A percentile compares a stretch with the other conserved stretches of the same genome.
These are phyloP conservation scores for Fusarium avenaceum DNA, from an alignment of 2,329 filamentous ascomycete genomes.

Conservation along the genomic window DNA sequence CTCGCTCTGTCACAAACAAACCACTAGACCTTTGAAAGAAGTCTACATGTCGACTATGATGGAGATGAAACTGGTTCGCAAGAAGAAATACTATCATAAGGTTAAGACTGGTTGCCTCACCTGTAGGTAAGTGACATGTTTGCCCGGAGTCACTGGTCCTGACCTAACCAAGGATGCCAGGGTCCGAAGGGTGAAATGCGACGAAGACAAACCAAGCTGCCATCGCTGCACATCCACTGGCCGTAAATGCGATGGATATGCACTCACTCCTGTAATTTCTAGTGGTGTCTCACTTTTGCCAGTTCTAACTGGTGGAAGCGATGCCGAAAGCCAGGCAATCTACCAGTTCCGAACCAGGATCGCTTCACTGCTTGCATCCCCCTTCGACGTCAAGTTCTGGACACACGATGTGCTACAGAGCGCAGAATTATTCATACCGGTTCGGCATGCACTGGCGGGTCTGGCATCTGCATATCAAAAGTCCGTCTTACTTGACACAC, in stretches of 20 bases:
- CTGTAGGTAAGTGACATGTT: not conserved
- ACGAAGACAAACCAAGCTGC: not conserved
- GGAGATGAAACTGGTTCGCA: fast-evolving
- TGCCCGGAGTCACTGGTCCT: not conserved
- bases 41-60: not conserved
- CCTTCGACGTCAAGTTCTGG: conserved; percentile 8
- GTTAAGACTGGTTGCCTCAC: not conserved
- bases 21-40: fast-evolving
- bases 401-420: not conserved
- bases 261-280: fast-evolving
- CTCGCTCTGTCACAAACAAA: fast-evolving
- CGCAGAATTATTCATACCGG: not conserved
- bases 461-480: conserved; percentile 7
- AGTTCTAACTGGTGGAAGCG: not conserved
- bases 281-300: not conserved
- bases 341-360: conserved; percentile 17
- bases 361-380: not conserved
- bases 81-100: not conserved
- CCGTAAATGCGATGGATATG: not conserved
- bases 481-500: not conserved
- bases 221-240: not conserved
- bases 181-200: conserved; percentile 1
- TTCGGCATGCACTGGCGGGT: not conserved
- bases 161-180: not conserved
- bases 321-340: conserved; percentile 3